A percentile compares a stretch with the other conserved stretches of the same genome.
phyloP scores from a whole-genome alignment of 2,329 filamentous ascomycete genomes.

The Paecilomyces variotii region DNA sequence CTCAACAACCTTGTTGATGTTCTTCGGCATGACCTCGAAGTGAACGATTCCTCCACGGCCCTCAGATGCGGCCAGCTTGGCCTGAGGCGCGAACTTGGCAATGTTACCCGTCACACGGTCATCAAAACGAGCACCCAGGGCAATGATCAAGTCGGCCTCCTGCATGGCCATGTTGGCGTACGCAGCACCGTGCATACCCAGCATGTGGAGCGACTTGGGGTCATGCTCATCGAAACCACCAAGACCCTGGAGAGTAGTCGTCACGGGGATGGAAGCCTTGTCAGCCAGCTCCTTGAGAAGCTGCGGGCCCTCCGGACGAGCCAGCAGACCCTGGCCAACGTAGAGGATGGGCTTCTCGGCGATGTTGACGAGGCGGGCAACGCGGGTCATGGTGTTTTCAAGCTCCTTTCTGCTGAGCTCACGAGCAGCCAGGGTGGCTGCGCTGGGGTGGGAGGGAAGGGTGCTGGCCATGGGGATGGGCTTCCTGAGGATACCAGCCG shows the following conservation, averaged over 20 bases:
- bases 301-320: slow-evolving; percentile 67
- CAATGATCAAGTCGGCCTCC: slow-evolving; percentile 91
- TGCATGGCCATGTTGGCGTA: slow-evolving; percentile 99
- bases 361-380: slow-evolving; percentile 74
- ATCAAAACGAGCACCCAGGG: slow-evolving; percentile 87
- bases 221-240: slow-evolving; percentile 90
- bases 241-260: slow-evolving; percentile 88
- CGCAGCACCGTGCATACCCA: slow-evolving; percentile 95
- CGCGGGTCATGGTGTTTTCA: slow-evolving; percentile 62
- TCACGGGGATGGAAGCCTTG: slow-evolving; percentile 86
- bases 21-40: slow-evolving; percentile 98
- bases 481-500: slow-evolving; percentile 70
- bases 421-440: slow-evolving; percentile 73
- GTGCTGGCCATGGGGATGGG: slow-evolving; percentile 72
- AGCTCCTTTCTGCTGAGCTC: slow-evolving; percentile 67
- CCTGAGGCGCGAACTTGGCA: slow-evolving; percentile 79
- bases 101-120: slow-evolving; percentile 84
- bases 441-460: slow-evolving; percentile 73
- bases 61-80: slow-evolving; percentile 75
- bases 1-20: slow-evolving; percentile 99
- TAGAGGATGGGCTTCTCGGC: slow-evolving; percentile 95
- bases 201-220: slow-evolving; percentile 92
- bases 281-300: slow-evolving; percentile 80
- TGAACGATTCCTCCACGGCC: slow-evolving; percentile 90
- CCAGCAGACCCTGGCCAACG: slow-evolving; percentile 82